Conservation (phyloP, 2,329 filamentous ascomycete species). For the Byssothecium circinans region DNA sequence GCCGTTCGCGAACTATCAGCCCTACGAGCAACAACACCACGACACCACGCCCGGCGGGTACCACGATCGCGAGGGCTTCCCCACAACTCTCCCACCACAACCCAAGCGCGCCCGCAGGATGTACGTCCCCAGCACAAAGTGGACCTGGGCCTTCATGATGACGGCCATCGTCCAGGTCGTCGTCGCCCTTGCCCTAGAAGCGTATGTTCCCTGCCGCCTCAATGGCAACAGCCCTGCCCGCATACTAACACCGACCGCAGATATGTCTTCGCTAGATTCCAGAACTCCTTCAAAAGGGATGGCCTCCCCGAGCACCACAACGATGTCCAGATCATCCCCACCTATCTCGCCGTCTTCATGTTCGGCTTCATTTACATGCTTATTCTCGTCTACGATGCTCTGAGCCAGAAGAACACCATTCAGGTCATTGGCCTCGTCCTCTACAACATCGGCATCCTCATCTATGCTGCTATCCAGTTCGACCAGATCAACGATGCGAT, state of each 20-base stretch:
- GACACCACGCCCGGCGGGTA: slow-evolving; percentile 48
- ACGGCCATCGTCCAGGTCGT: slow-evolving; percentile 75
- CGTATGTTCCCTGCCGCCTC: slow-evolving; percentile 59
- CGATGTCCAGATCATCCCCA: slow-evolving; percentile 73
- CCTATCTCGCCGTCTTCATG: slow-evolving; percentile 93
- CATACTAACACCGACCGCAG: slow-evolving; percentile 48
- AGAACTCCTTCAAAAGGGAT: slow-evolving; percentile 54
- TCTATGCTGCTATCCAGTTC: slow-evolving; percentile 91
- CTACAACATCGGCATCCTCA: slow-evolving; percentile 86
- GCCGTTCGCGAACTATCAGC: slow-evolving; percentile 42
- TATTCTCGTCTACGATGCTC: slow-evolving; percentile 86
- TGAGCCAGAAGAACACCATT: slow-evolving; percentile 96
- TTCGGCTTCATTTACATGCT: slow-evolving; percentile 95
- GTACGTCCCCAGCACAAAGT: slow-evolving; percentile 79
- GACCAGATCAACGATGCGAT: slow-evolving; percentile 84
- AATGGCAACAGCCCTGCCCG: neutral
- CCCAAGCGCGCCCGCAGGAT: slow-evolving; percentile 49
- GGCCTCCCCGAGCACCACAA: slow-evolving; percentile 46
- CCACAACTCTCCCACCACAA: slow-evolving; percentile 46
- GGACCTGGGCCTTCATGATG: slow-evolving; percentile 85
- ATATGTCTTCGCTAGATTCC: slow-evolving; percentile 88
- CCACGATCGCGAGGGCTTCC: slow-evolving; percentile 45
- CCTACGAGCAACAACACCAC: slow-evolving; percentile 48
- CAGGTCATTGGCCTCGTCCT: slow-evolving; percentile 94
- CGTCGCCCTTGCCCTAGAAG: slow-evolving; percentile 80